A percentile compares a stretch with the other conserved stretches of the same genome.
phyloP scores from a whole-genome alignment of 345 rosid species.

The Pistacia integerrima region DNA sequence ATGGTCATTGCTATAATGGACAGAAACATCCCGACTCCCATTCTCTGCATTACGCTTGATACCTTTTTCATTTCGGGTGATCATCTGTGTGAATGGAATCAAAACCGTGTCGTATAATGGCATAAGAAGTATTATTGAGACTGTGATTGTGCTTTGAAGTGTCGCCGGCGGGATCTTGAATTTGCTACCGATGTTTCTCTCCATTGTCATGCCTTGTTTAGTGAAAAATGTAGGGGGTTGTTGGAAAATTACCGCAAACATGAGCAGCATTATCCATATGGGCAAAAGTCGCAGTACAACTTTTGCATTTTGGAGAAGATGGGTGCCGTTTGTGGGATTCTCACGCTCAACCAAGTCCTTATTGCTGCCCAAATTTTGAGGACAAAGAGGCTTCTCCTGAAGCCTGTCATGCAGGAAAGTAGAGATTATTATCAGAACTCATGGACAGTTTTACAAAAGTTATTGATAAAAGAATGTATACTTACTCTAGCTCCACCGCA shows the following conservation, averaged over 20 bases:
- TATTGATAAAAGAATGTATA: constrained; percentile 5
- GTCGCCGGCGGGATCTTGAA: constrained; percentile 95
- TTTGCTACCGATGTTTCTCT: constrained; percentile 61
- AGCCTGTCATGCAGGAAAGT: constrained; percentile 45
- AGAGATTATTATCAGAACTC: constrained; percentile 15
- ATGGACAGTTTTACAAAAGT: neutral
- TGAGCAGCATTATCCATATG: constrained; percentile 85
- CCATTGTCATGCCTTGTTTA: constrained; percentile 90
- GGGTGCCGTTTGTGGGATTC: constrained; percentile 24
- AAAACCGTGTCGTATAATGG: constrained; percentile 71
- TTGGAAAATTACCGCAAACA: constrained; percentile 88
- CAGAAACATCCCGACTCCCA: constrained; percentile 89
- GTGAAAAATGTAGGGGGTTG: constrained; percentile 91
- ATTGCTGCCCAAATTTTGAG: constrained; percentile 14
- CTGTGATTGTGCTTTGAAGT: constrained; percentile 79
- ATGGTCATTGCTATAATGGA: constrained; percentile 80
- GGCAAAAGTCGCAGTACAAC: constrained; percentile 65
- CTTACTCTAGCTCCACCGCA: constrained; percentile 79
- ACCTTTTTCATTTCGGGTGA: constrained; percentile 53
- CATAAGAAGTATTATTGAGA: constrained; percentile 87
- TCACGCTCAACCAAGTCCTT: constrained; percentile 19
- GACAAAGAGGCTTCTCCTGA: constrained; percentile 78
- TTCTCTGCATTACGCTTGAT: constrained; percentile 71
- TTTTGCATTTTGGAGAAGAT: constrained; percentile 41
- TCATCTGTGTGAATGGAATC: constrained; percentile 50